These are phyloP conservation scores for Prosopis cineraria DNA, from an alignment of 306 rosid genomes.

Conservation along the genomic window DNA sequence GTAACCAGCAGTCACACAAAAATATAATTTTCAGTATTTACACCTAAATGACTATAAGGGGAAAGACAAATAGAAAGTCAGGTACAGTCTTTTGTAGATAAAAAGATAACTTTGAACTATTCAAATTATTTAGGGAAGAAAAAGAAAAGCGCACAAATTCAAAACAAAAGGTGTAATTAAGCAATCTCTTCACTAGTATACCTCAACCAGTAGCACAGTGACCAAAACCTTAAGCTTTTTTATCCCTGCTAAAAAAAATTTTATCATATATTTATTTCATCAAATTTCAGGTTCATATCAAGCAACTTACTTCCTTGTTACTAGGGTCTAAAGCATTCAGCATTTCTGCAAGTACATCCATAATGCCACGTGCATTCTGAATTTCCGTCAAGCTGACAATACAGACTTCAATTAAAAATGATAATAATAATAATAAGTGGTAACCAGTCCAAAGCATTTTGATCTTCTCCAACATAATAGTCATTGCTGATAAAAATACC, in stretches of 20 bases:
- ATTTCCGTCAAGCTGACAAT: slow-evolving; percentile 81
- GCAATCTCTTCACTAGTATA: neutral
- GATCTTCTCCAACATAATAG: slow-evolving; percentile 5
- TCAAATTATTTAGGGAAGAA: neutral
- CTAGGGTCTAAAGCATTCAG: slow-evolving; percentile 83
- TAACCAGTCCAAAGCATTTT: slow-evolving; percentile 1
- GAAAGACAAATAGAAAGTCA: neutral
- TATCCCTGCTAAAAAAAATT: neutral
- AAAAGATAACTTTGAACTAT: neutral
- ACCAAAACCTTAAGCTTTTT: slow-evolving; percentile 22
- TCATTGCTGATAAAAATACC: neutral
- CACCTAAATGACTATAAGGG: neutral
- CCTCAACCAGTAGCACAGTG: slow-evolving; percentile 21
- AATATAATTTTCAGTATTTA: neutral
- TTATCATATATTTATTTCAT: neutral
- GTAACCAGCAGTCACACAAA: neutral
- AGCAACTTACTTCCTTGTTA: slow-evolving; percentile 75
- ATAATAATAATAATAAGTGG: neutral
- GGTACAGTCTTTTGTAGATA: neutral
- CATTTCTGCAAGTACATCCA: slow-evolving; percentile 98
- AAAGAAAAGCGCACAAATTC: neutral
- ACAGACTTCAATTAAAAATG: slow-evolving; percentile 30
- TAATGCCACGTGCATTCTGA: slow-evolving; percentile 94
- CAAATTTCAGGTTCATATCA: slow-evolving; percentile 16
- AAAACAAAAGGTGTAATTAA: neutral